Percentiles rank a stretch among this genome's conserved stretches.
Conservation (phyloP, 2,329 filamentous ascomycete genomes). For the Ilyonectria robusta region DNA sequence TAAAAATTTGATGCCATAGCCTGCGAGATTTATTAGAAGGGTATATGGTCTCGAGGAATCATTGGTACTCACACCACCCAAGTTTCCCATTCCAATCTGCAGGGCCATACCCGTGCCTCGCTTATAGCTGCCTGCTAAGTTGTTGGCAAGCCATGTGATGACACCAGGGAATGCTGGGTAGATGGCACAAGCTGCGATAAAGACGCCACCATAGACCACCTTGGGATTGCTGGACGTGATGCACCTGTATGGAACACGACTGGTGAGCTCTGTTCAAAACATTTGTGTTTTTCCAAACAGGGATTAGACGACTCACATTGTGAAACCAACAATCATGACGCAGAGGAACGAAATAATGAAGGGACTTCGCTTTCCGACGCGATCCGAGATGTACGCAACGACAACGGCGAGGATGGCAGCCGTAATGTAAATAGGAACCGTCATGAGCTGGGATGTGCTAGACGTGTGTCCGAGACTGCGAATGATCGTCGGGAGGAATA, state of each 20-base stretch:
- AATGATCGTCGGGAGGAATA: constrained; percentile 76
- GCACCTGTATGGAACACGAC: constrained; percentile 60
- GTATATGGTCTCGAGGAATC: not conserved
- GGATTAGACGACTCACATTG: constrained; percentile 58
- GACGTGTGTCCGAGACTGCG: constrained; percentile 70
- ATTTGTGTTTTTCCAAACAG: not conserved
- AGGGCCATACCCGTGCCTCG: constrained; percentile 75
- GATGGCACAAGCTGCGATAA: constrained; percentile 82
- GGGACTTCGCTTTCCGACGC: constrained; percentile 65
- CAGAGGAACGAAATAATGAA: constrained; percentile 69
- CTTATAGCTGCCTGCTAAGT: constrained; percentile 78
- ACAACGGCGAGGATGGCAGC: constrained; percentile 72
- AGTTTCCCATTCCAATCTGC: constrained; percentile 60
- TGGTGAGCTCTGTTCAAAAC: not conserved
- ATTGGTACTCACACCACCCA: constrained; percentile 12
- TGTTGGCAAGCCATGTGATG: constrained; percentile 85
- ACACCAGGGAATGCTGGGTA: constrained; percentile 86
- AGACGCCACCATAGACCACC: constrained; percentile 81
- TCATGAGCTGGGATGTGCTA: constrained; percentile 75
- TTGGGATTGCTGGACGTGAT: constrained; percentile 69
- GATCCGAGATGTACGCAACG: constrained; percentile 69
- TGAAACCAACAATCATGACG: constrained; percentile 70
- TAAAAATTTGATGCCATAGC: constrained; percentile 29
- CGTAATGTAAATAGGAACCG: constrained; percentile 71
- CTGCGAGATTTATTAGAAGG: not conserved